phyloP scores from a whole-genome alignment of 305 asterid genomes.

The Rubia balearica region DNA sequence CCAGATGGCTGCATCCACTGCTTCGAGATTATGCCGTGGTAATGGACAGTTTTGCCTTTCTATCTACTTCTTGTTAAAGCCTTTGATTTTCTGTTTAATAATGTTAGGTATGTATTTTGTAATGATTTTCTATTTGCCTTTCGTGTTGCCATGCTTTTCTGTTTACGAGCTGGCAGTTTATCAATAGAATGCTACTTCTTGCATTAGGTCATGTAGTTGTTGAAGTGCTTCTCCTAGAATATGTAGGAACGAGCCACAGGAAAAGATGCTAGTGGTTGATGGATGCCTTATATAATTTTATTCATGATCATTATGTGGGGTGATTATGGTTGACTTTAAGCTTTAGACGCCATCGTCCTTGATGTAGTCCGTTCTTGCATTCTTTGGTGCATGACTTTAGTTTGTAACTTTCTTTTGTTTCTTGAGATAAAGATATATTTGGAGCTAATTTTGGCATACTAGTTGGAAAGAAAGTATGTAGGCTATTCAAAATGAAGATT shows the following conservation, averaged over 20 bases:
- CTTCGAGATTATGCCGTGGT: slow-evolving; percentile 22
- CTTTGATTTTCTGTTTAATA: not conserved
- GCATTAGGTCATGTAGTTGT: not conserved
- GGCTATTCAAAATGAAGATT: not conserved
- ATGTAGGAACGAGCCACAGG: not conserved
- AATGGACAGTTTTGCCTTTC: slow-evolving; percentile 6
- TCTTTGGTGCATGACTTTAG: too few relatives aligned
- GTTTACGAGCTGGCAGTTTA: not conserved
- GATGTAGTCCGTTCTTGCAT: not conserved
- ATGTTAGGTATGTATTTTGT: not conserved
- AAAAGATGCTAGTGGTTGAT: not conserved
- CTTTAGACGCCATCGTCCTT: not conserved
- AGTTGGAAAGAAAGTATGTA: not conserved
- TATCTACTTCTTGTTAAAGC: not conserved
- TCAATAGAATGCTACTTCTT: not conserved
- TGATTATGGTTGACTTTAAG: not conserved
- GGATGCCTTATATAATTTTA: not conserved
- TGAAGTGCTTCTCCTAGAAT: not conserved
- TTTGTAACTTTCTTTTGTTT: too few relatives aligned
- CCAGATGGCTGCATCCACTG: slow-evolving; percentile 24
- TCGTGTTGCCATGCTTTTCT: not conserved
- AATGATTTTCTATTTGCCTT: not conserved
- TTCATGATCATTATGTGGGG: not conserved
- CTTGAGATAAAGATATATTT: too few relatives aligned
- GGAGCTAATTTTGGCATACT: too few relatives aligned